These are phyloP conservation scores for Beauveria sp. DNA, from an alignment of 2,329 filamentous ascomycete species.

Conservation along the genomic window DNA sequence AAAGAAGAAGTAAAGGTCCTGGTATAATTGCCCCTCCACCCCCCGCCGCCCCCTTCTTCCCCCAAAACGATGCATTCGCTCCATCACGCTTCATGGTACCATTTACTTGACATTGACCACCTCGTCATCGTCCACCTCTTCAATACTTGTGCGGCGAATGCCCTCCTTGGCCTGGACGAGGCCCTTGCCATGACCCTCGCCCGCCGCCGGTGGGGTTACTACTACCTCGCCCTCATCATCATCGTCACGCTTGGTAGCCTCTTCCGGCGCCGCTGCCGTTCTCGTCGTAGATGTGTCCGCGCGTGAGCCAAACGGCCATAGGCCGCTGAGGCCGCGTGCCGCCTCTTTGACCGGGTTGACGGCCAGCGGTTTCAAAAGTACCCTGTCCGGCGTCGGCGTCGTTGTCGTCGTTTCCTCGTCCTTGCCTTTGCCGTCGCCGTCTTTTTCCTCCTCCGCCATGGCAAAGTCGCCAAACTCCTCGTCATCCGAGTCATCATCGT, in stretches of 20 bases:
- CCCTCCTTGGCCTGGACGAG: constrained; percentile 47
- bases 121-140: constrained; percentile 48
- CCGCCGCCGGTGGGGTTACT: constrained; percentile 15
- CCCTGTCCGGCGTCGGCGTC: constrained; percentile 25
- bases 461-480: constrained; percentile 65
- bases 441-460: constrained; percentile 46
- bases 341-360: constrained; percentile 41
- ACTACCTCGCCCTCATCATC: constrained; percentile 20
- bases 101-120: constrained; percentile 22
- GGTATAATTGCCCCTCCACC: neutral
- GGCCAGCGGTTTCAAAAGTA: constrained; percentile 48
- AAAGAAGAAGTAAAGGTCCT: neutral
- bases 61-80: neutral
- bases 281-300: constrained; percentile 28
- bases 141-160: constrained; percentile 47
- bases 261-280: constrained; percentile 31
- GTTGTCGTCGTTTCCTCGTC: neutral
- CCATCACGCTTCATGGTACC: neutral
- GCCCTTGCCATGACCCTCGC: constrained; percentile 25
- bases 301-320: constrained; percentile 49
- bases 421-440: constrained; percentile 15
- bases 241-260: constrained; percentile 19
- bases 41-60: neutral
- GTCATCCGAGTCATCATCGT: constrained; percentile 39
- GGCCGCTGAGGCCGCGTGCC: constrained; percentile 39